Percentiles rank a stretch among this genome's conserved stretches.
These are phyloP conservation scores for Microthyrium microscopicum DNA, from an alignment of 2,329 filamentous ascomycete species.

Conservation along the genomic window DNA sequence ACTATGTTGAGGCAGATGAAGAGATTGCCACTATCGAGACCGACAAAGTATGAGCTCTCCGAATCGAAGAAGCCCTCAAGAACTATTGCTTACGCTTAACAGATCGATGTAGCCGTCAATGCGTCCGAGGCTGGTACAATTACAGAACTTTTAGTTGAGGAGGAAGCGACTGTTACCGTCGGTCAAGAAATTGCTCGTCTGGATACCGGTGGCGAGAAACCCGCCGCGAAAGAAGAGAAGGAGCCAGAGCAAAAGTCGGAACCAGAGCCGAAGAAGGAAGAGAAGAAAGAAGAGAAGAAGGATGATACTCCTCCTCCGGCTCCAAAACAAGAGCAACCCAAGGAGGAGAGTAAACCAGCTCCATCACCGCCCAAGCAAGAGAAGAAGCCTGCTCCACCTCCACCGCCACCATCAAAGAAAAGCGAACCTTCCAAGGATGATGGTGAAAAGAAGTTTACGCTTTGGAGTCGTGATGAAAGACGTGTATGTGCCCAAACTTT, in stretches of 20 bases:
- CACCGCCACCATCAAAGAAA: background rate
- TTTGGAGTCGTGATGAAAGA: constrained; percentile 59
- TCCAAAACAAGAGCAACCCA: constrained; percentile 16
- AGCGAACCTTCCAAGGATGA: constrained; percentile 14
- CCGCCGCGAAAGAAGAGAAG: constrained; percentile 34
- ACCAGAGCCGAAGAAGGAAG: constrained; percentile 21
- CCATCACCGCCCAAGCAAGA: constrained; percentile 12
- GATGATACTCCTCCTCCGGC: constrained; percentile 26
- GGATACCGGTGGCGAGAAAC: constrained; percentile 53
- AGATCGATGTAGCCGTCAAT: constrained; percentile 96
- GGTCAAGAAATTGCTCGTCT: constrained; percentile 81
- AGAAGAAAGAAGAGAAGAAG: constrained; percentile 17
- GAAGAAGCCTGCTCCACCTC: constrained; percentile 17
- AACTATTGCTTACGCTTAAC: constrained; percentile 3
- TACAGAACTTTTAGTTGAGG: constrained; percentile 77
- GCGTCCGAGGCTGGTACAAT: constrained; percentile 80
- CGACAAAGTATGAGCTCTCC: constrained; percentile 55
- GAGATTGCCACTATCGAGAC: constrained; percentile 98
- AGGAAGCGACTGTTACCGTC: constrained; percentile 90
- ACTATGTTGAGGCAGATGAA: constrained; percentile 88
- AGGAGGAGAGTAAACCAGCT: constrained; percentile 17
- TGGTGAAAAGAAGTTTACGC: constrained; percentile 19
- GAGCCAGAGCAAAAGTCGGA: constrained; percentile 39
- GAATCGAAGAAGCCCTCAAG: background rate
- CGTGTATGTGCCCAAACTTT: constrained; percentile 40